Conservation (phyloP, 495 filamentous ascomycete species). For the Poronia punctata region DNA sequence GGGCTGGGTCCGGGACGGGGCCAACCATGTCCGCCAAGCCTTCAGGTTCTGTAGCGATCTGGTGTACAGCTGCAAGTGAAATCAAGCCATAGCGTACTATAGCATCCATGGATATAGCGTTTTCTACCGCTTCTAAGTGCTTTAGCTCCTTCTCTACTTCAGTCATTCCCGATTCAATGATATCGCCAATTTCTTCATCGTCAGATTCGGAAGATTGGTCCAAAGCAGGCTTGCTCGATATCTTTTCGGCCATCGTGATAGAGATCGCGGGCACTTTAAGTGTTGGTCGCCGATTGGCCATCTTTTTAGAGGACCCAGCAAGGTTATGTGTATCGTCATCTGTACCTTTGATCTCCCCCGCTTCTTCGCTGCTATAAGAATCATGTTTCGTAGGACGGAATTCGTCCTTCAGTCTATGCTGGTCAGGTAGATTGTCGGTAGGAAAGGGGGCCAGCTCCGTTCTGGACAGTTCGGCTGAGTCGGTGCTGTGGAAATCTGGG, state of each 20-base stretch:
- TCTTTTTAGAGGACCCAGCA: slow-evolving; percentile 4
- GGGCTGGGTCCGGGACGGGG: slow-evolving; percentile 21
- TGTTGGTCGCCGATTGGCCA: slow-evolving; percentile 10
- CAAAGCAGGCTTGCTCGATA: slow-evolving; percentile 15
- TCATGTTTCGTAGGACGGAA: slow-evolving; percentile 6
- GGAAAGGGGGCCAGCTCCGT: slow-evolving; percentile 31
- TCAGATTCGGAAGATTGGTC: slow-evolving; percentile 41
- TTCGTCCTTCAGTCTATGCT: slow-evolving; percentile 21
- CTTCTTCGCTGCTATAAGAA: slow-evolving; percentile 2
- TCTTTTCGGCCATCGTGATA: slow-evolving; percentile 24
- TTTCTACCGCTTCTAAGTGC: slow-evolving; percentile 25
- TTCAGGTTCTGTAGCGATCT: slow-evolving; percentile 28
- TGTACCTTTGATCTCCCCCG: background rate
- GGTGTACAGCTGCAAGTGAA: slow-evolving; percentile 26
- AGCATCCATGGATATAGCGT: slow-evolving; percentile 17
- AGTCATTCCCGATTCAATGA: slow-evolving; percentile 39
- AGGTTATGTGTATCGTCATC: background rate
- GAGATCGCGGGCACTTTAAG: slow-evolving; percentile 12
- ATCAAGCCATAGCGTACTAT: slow-evolving; percentile 27
- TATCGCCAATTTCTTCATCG: slow-evolving; percentile 46
- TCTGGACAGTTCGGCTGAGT: slow-evolving; percentile 28
- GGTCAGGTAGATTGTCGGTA: slow-evolving; percentile 32
- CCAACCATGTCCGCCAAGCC: slow-evolving; percentile 27
- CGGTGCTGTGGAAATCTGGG: slow-evolving; percentile 26
- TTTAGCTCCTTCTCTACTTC: slow-evolving; percentile 36